Percentiles rank a stretch among this genome's conserved stretches.
phyloP scores from a whole-genome alignment of 768 basidiomycete genomes.

The Melanogaster broomeanus region DNA sequence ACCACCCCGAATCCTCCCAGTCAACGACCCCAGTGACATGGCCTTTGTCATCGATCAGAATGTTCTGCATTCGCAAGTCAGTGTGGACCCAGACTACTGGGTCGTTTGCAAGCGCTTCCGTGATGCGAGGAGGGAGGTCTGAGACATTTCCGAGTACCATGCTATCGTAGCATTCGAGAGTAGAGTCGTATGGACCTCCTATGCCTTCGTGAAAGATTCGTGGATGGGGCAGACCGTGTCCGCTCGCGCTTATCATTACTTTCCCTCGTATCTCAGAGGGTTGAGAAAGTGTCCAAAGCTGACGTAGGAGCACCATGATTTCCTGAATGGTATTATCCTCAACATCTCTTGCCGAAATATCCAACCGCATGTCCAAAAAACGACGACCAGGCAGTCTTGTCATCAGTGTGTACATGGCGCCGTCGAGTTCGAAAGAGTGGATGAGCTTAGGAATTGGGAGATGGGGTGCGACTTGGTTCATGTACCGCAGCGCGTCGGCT shows the following conservation, averaged over 20 bases:
- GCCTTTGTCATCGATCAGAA: slow-evolving; percentile 18
- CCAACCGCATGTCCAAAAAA: slow-evolving; percentile 9
- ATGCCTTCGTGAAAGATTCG: slow-evolving; percentile 6
- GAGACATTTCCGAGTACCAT: slow-evolving; percentile 6
- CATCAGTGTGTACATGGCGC: slow-evolving; percentile 22
- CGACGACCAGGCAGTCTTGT: slow-evolving; percentile 17
- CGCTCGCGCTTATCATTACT: slow-evolving; percentile 27
- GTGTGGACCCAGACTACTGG: slow-evolving; percentile 16
- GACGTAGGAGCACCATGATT: slow-evolving; percentile 6
- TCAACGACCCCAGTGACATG: slow-evolving; percentile 22
- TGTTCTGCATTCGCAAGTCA: slow-evolving; percentile 21
- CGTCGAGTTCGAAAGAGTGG: slow-evolving; percentile 14
- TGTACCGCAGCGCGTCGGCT: slow-evolving; percentile 20
- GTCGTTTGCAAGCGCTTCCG: slow-evolving; percentile 4
- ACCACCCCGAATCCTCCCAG: slow-evolving; percentile 27
- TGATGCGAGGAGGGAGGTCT: slow-evolving; percentile 1
- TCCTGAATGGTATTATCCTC: not conserved
- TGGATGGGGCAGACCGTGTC: slow-evolving; percentile 24
- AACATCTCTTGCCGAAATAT: slow-evolving; percentile 6
- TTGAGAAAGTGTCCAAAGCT: slow-evolving; percentile 21
- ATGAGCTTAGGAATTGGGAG: slow-evolving; percentile 25
- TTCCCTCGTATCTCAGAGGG: slow-evolving; percentile 10
- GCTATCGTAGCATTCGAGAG: slow-evolving; percentile 15
- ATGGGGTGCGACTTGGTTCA: slow-evolving; percentile 13
- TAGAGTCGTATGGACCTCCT: slow-evolving; percentile 19